Base-by-base conservation (phyloP, 23 red algal species). In the Gracilaria gracilis region DNA sequence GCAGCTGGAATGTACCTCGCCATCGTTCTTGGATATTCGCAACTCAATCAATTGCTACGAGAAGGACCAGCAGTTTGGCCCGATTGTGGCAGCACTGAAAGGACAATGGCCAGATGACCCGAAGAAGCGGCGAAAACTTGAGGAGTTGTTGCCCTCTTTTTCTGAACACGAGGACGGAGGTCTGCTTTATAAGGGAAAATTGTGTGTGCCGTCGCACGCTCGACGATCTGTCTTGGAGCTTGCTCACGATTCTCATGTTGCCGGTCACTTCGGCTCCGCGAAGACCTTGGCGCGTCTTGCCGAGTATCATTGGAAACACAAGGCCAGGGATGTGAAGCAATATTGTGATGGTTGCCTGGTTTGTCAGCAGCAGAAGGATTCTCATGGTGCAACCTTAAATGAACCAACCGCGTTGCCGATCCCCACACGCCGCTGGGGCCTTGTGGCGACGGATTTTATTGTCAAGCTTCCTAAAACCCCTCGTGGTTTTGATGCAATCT, bases 321-420 rank as follows among this genome's bases (percentile, higher is more conserved):
- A 87, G 64, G 33, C 51, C 4, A 46, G 65, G 1, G 59, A 73
- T 54, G 62, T 51, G 9, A 75, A 87, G 46, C 38, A 19, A 0
- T 87, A 87, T 42, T 57, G 50, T 33, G 67, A 53, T 35, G 61
- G 62, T 21, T 72, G 61, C 32, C 4, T 3, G 1, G 36, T 27
- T 31, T 87, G 34, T 34, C 83, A 87, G 29, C 61, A 57, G 28
- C 64, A 87, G 21, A 73, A 87, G 37, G 83, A 87, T 34, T 48
- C 11, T n/a, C 65, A 44, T 15, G 28, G 34, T 6, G 0, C 74
- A 32, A 71, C 9, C 6, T 65, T 87, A 8, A 27, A 58, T 46
- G 53, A 61, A 14, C 83, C 83, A 2, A 12, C 12, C 6, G 0
- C 62, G 0, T 35, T 87, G 0, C 58, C 64, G 27, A 37, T 87